phyloP scores from a whole-genome alignment of 2,329 filamentous ascomycete genomes.

The Pyrenophora tritici-repentis region DNA sequence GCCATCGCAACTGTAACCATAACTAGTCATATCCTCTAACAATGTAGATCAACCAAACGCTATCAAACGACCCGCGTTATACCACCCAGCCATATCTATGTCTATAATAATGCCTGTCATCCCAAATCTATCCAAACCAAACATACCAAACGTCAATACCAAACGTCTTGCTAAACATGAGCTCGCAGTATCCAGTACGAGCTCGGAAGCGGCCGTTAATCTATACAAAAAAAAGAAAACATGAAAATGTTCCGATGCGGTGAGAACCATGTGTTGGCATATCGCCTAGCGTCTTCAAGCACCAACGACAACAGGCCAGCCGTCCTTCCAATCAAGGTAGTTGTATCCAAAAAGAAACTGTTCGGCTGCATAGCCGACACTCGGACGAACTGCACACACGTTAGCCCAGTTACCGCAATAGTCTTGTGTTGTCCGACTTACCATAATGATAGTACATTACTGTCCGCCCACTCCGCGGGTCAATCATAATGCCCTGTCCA shows the following conservation, averaged over 20 bases:
- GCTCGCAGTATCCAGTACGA: no score
- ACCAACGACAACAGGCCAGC: slow-evolving; percentile 35
- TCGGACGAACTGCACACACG: slow-evolving; percentile 23
- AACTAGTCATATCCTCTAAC: neutral
- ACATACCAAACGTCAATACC: neutral
- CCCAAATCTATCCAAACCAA: no score
- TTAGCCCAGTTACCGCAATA: slow-evolving; percentile 3
- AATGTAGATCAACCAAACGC: no score
- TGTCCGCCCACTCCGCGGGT: slow-evolving; percentile 18
- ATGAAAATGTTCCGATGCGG: neutral
- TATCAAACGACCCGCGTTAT: no score
- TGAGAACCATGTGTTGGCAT: no score
- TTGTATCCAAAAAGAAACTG: slow-evolving; percentile 41
- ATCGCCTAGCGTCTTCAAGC: neutral
- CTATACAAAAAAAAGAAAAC: no score
- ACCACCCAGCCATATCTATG: no score
- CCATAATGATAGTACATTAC: slow-evolving; percentile 44
- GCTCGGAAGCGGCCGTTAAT: no score
- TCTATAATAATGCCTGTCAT: no score
- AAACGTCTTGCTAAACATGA: neutral
- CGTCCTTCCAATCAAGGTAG: slow-evolving; percentile 34
- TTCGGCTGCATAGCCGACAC: slow-evolving; percentile 28
- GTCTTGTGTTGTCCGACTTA: slow-evolving; percentile 2
- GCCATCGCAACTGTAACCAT: neutral
- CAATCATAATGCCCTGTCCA: slow-evolving; percentile 36